Percentiles rank a stretch among this genome's conserved stretches.
Evolutionary conservation across 345 rosid genomes (phyloP).

Genomic region (Populus nigra): DNA sequence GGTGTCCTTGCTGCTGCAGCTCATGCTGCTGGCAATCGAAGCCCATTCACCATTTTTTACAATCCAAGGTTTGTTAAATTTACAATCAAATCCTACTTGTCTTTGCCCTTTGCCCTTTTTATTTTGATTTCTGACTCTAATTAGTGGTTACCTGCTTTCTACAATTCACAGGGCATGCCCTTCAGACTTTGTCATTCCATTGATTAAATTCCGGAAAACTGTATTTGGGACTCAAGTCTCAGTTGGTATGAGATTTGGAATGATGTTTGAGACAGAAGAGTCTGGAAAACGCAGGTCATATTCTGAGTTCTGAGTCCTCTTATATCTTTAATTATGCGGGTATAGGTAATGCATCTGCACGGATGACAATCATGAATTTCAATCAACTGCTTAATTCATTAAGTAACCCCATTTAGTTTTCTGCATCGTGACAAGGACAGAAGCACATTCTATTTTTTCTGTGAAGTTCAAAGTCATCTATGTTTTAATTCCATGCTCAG

Average conservation of each 20-base stretch:
- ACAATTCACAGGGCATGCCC: constrained; percentile 54
- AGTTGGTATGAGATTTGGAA: constrained; percentile 96
- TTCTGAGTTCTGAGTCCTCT: neutral
- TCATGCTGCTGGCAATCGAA: constrained; percentile 83
- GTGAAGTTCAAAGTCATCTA: neutral
- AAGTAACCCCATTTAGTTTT: neutral
- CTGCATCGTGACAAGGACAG: neutral
- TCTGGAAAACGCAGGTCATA: constrained; percentile 83
- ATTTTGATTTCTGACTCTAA: neutral
- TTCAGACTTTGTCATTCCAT: constrained; percentile 86
- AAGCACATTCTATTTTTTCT: neutral
- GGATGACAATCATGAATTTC: neutral
- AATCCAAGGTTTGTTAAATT: constrained; percentile 72
- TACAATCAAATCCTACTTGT: neutral
- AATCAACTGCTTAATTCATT: neutral
- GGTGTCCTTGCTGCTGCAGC: constrained; percentile 99
- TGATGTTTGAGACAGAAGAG: constrained; percentile 99
- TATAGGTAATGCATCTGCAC: neutral
- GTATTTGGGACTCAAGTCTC: constrained; percentile 84
- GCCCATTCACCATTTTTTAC: constrained; percentile 87
- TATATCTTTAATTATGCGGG: neutral
- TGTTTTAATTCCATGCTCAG: neutral
- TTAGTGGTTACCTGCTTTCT: neutral
- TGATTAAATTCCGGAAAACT: constrained; percentile 75
- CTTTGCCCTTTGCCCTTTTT: neutral